Percentiles rank a stretch among this genome's conserved stretches.
Evolutionary conservation across 2,329 filamentous ascomycete genomes (phyloP).

Genomic region (Pseudopithomyces chartarum): DNA sequence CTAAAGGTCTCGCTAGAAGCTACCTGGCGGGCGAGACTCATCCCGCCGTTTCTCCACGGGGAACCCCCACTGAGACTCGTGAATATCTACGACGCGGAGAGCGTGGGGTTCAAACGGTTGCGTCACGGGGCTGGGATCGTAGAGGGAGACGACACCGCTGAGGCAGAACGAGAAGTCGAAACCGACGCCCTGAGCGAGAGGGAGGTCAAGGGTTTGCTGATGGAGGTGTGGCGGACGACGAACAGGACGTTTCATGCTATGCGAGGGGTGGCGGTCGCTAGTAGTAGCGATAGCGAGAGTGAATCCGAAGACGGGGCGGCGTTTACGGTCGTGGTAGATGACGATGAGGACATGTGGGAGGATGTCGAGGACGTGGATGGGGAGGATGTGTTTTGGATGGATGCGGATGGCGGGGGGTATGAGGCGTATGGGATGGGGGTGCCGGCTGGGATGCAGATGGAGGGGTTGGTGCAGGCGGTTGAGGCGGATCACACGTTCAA

Average conservation of each 20-base stretch:
- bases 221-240: too few species aligned
- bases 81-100: constrained; percentile 48
- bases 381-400: neutral
- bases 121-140: neutral
- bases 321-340: neutral
- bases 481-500: too few species aligned
- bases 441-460: too few species aligned
- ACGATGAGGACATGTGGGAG: neutral
- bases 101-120: constrained; percentile 45
- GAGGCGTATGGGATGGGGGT: neutral
- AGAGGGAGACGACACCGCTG: neutral
- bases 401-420: neutral
- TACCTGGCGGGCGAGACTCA: constrained; percentile 21
- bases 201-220: too few species aligned
- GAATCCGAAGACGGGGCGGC: neutral
- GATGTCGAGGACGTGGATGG: neutral
- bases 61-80: constrained; percentile 29
- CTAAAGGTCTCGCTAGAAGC: constrained; percentile 34
- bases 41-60: constrained; percentile 40
- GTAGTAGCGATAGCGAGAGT: too few species aligned
- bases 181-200: too few species aligned
- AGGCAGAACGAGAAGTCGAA: neutral
- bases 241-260: too few species aligned
- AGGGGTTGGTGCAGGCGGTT: too few species aligned
- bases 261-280: too few species aligned